Base-by-base conservation (phyloP, 108 stramenopile genomes). In the Conticribra guillardii region DNA sequence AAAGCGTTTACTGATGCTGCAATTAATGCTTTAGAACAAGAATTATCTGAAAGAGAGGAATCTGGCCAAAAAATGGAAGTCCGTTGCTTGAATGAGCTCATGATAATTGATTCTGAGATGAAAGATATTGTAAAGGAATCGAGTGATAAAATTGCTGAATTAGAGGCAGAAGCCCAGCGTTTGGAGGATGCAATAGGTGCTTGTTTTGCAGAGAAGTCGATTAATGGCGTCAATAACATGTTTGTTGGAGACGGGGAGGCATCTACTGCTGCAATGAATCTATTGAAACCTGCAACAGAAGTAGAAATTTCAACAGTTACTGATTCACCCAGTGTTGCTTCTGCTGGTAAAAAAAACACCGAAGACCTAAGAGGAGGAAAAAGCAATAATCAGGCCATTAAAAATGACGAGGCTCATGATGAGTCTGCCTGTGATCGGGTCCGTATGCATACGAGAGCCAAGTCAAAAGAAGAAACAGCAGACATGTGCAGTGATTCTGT, bases 1-100 rank as follows among this genome's bases (percentile, higher is more conserved):
- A 80, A 80, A 50, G 71, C 79, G 28, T 80, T 80, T 34, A 73
- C 65, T 45, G 79, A 80, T 69, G 79, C 79, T 52, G 67, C 79
- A 17, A 80, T 80, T 22, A 80, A 80, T 52, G 79, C 79, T 19
- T 66, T 80, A 22, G 79, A 80, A 44, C 72, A 80, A 33, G 79
- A 80, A 45, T 47, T 80, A 3, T 28, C 60, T 19, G 79, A 80
- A 3, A 67, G 79, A 45, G 79, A 80, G 60, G 29, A 44, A 26
- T 58, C 71, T 1, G 62, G 67, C 8, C 71, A 80, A 59, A 37
- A 80, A 53, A 73, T 80, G 79, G 79, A 80, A 59, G 72, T 73
- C 0, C 57, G 79, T 22, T 80, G 71, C 47, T 60, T 80, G 60
- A 80, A 80, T 69, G 79, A 80, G 33, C 72, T 80, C 9, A 50